These are phyloP conservation scores for Gonapodya sp. DNA, from an alignment of 192 early-diverging fungal genomes.

Conservation along the genomic window DNA sequence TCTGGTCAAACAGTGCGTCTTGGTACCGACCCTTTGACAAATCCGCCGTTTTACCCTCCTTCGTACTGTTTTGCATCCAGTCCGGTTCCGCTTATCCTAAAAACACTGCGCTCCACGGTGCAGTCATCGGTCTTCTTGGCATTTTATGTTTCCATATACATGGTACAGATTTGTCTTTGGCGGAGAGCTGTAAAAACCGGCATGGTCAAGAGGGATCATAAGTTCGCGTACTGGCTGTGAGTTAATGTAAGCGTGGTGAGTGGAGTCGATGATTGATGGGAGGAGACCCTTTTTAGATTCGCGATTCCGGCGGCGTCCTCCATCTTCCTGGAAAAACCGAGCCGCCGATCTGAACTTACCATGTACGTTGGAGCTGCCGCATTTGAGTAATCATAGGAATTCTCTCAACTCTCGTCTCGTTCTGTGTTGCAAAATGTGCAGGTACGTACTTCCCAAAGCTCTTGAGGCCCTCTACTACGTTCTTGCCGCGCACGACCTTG, in stretches of 20 bases:
- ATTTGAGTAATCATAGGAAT: neutral
- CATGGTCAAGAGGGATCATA: neutral
- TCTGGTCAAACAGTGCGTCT: neutral
- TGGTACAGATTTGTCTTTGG: neutral
- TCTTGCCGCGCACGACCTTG: neutral
- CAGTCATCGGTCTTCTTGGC: slow-evolving; percentile 5
- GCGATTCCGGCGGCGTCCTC: neutral
- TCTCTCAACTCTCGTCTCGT: neutral
- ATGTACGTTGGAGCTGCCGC: neutral
- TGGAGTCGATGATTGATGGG: no score
- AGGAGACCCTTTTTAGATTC: neutral
- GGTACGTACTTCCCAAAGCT: neutral
- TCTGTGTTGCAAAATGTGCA: neutral
- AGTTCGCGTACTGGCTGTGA: neutral
- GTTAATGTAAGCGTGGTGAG: no score
- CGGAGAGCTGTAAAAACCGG: neutral
- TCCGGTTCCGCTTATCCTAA: neutral
- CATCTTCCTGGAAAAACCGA: neutral
- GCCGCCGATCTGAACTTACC: neutral
- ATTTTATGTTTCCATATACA: neutral
- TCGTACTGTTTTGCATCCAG: neutral
- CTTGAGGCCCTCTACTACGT: neutral
- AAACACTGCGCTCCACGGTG: neutral
- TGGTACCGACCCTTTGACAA: neutral
- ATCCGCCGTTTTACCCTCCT: neutral